Percentiles rank a stretch among this genome's conserved stretches.
Evolutionary conservation across 768 basidiomycete genomes (phyloP).

Genomic region (Calocybe gangraenosa): DNA sequence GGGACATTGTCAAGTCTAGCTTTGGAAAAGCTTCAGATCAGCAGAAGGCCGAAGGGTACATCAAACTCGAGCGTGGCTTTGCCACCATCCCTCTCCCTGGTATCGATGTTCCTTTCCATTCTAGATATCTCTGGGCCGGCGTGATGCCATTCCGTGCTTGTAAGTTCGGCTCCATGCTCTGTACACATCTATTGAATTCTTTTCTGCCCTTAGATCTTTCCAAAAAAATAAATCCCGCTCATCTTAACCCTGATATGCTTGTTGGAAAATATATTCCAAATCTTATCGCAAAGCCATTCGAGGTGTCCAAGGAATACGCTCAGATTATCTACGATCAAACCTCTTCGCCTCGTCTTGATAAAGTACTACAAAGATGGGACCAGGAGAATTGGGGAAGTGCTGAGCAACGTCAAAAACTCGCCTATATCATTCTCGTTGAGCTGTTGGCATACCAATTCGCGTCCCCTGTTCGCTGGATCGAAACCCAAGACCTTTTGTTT

Average conservation of each 20-base stretch:
- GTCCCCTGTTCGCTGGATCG: slow-evolving; percentile 98
- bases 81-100: slow-evolving; percentile 94
- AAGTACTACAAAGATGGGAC: slow-evolving; percentile 93
- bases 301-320: slow-evolving; percentile 80
- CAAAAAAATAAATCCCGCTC: slow-evolving; percentile 92
- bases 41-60: slow-evolving; percentile 79
- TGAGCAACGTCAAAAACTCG: slow-evolving; percentile 87
- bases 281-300: slow-evolving; percentile 85
- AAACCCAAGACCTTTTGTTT: slow-evolving; percentile 96
- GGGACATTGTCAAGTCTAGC: slow-evolving; percentile 85
- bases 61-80: slow-evolving; percentile 94
- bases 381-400: slow-evolving; percentile 79
- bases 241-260: slow-evolving; percentile 93
- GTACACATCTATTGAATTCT: background rate
- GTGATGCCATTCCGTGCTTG: slow-evolving; percentile 97
- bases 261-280: slow-evolving; percentile 97
- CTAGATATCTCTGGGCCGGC: slow-evolving; percentile 97
- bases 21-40: slow-evolving; percentile 72
- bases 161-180: slow-evolving; percentile 37
- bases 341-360: slow-evolving; percentile 89
- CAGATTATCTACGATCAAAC: slow-evolving; percentile 97
- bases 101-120: slow-evolving; percentile 99
- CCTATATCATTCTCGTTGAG: slow-evolving; percentile 95
- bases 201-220: slow-evolving; percentile 63
- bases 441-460: slow-evolving; percentile 97